Percentiles rank a stretch among this genome's conserved stretches.
Conservation (phyloP, 2,329 filamentous ascomycete species). For the Alternaria solani region DNA sequence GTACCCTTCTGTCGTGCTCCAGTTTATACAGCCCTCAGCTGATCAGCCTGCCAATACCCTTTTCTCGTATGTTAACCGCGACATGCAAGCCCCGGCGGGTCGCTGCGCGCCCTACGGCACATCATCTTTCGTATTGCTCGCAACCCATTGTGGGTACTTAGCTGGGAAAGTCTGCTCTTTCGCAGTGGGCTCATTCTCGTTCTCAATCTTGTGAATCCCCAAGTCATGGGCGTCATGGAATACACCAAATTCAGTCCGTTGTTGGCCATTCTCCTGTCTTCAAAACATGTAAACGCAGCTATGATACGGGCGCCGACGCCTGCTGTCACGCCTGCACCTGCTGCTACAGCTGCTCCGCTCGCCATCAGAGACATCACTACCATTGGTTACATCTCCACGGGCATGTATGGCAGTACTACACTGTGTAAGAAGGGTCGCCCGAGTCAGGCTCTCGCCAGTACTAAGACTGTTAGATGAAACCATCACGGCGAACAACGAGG, state of each 20-base stretch:
- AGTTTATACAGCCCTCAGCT: background rate
- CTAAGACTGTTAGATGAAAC: conserved; percentile 19
- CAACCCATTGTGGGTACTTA: conserved; percentile 6
- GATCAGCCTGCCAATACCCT: conserved; percentile 10
- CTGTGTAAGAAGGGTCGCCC: conserved; percentile 8
- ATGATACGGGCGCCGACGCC: conserved; percentile 14
- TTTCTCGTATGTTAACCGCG: conserved; percentile 6
- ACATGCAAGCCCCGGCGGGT: conserved; percentile 17
- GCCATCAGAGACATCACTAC: conserved; percentile 17
- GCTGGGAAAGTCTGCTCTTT: conserved; percentile 3
- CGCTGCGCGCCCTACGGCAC: conserved; percentile 10
- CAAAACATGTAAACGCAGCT: conserved; percentile 6
- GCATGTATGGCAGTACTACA: conserved; percentile 15
- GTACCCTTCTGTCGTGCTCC: background rate
- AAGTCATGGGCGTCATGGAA: conserved; percentile 2
- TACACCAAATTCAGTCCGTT: conserved; percentile 6
- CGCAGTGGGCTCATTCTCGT: background rate
- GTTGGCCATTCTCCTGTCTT: conserved; percentile 6
- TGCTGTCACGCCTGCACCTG: conserved; percentile 13
- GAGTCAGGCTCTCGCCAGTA: background rate
- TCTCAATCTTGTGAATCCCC: background rate
- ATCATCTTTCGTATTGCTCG: conserved; percentile 1
- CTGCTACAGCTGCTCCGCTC: conserved; percentile 17
- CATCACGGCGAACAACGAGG: conserved; percentile 16
- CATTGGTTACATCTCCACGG: conserved; percentile 18